phyloP scores from a whole-genome alignment of 176 grass and related monocot species.

The Juncus inflexus region DNA sequence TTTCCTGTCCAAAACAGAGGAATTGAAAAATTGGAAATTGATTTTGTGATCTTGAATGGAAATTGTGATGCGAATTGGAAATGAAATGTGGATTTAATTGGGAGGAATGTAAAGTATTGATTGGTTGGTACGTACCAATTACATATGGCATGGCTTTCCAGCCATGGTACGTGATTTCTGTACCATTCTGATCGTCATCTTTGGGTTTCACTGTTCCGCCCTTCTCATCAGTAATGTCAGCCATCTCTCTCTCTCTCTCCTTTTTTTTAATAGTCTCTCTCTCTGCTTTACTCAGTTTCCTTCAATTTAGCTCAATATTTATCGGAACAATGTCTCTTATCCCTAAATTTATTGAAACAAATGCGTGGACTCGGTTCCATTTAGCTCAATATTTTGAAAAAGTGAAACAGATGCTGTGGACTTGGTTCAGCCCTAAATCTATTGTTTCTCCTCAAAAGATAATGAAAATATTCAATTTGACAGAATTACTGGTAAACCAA shows the following conservation, averaged over 20 bases:
- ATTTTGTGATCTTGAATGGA: neutral
- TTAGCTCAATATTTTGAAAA: too few relatives aligned
- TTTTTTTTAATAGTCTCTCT: neutral
- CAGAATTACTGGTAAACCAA: neutral
- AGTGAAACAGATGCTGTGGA: neutral
- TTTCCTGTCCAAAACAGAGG: conserved; percentile 33
- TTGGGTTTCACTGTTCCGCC: neutral
- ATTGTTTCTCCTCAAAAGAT: conserved; percentile 5
- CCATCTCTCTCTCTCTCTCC: neutral
- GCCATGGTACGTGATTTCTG: conserved; percentile 40
- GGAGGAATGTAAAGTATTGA: neutral
- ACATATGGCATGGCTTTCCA: conserved; percentile 71
- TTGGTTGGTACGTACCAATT: conserved; percentile 36
- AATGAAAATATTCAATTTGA: conserved; percentile 4
- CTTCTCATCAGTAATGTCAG: conserved; percentile 10
- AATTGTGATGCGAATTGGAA: neutral
- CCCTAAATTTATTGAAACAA: neutral
- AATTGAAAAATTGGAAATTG: neutral
- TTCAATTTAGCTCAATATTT: neutral
- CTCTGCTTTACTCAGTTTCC: neutral
- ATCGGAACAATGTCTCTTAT: neutral
- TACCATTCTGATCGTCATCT: neutral
- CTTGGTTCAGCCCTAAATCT: neutral
- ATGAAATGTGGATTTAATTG: too few relatives aligned
- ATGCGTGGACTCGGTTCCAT: too few relatives aligned